Conservation (phyloP, 73 alveolate species). For the Paramecium sonneborni region DNA sequence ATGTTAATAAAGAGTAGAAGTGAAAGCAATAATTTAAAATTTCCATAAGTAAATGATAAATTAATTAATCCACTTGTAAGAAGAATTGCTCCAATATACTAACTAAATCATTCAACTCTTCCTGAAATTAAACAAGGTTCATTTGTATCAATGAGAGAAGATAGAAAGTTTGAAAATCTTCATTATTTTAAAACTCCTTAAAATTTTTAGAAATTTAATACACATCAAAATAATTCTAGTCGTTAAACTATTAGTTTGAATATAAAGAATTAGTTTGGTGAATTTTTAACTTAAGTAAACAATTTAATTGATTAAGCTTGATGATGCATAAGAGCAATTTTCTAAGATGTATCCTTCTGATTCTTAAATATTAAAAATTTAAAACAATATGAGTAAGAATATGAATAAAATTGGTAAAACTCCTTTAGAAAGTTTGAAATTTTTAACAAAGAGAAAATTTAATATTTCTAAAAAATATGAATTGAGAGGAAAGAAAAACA, state of each 20-base stretch:
- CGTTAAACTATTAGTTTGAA: neutral
- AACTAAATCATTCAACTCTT: neutral
- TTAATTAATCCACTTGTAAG: neutral
- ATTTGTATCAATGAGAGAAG: neutral
- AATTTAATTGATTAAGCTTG: neutral
- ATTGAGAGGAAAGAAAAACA: neutral
- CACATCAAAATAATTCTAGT: neutral
- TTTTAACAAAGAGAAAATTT: neutral
- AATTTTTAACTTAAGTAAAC: neutral
- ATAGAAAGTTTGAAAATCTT: neutral
- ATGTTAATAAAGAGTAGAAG: neutral
- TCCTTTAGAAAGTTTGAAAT: constrained; percentile 28
- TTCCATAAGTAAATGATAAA: neutral
- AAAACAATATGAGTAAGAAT: neutral
- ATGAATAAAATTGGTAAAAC: neutral
- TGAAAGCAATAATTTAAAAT: neutral
- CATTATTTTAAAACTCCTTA: neutral
- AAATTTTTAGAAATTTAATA: neutral
- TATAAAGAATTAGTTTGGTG: constrained; percentile 2
- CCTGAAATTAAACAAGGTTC: constrained; percentile 7
- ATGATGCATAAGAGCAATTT: neutral
- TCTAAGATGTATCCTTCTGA: neutral
- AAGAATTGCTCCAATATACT: neutral
- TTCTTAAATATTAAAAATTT: neutral
- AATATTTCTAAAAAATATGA: neutral